Evolutionary conservation across 805 yeast genomes (phyloP).

Genomic region (Phaffomyces thermotolerans): DNA sequence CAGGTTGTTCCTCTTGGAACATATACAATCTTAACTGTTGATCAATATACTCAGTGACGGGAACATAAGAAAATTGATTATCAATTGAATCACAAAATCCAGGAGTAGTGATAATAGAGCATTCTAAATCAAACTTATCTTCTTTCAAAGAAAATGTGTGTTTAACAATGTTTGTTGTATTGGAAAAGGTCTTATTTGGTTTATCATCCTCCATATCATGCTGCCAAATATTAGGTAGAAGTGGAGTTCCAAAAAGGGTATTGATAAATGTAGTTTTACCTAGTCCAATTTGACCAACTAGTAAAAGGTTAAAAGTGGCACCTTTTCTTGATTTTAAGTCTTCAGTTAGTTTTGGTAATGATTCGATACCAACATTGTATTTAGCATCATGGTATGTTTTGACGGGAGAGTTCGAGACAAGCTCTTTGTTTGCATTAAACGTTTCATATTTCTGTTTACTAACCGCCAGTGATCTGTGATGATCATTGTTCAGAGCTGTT

Average conservation of each 20-base stretch:
- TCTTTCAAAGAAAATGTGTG: conserved; percentile 51
- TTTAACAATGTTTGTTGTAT: conserved; percentile 27
- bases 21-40: conserved; percentile 62
- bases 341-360: conserved; percentile 26
- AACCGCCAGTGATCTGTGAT: not conserved
- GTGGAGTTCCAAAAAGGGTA: conserved; percentile 58
- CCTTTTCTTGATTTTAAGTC: conserved; percentile 42
- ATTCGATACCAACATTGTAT: conserved; percentile 21
- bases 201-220: conserved; percentile 30
- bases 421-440: not conserved
- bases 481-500: no score
- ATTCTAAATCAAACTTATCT: conserved; percentile 47
- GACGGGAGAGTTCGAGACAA: not conserved
- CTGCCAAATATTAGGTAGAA: conserved; percentile 36
- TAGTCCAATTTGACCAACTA: conserved; percentile 80
- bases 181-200: conserved; percentile 31
- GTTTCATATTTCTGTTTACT: not conserved
- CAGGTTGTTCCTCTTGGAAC: conserved; percentile 75
- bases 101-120: conserved; percentile 66
- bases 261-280: conserved; percentile 78
- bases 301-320: conserved; percentile 70
- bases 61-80: conserved; percentile 59
- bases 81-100: conserved; percentile 70
- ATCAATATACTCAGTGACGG: conserved; percentile 67
- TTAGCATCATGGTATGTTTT: conserved; percentile 2